Evolutionary conservation across 2,329 filamentous ascomycete genomes (phyloP).

Genomic region (Fusarium mangiferae): DNA sequence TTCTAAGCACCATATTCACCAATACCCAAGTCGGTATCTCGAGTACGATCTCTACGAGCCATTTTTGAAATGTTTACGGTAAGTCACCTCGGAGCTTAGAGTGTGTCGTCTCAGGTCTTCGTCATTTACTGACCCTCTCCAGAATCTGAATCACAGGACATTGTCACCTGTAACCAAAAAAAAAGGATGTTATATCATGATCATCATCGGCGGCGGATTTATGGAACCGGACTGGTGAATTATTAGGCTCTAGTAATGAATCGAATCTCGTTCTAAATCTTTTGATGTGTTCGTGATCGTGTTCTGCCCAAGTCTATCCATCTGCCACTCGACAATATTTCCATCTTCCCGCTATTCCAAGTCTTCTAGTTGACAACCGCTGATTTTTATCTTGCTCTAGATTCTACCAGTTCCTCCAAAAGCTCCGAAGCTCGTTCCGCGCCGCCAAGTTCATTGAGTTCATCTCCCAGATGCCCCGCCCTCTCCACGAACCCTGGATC

Average conservation of each 20-base stretch:
- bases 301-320: neutral
- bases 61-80: neutral
- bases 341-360: neutral
- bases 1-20: neutral
- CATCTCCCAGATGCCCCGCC: constrained; percentile 40
- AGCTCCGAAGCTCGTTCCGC: constrained; percentile 41
- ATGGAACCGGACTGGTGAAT: neutral
- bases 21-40: neutral
- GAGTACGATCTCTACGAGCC: neutral
- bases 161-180: neutral
- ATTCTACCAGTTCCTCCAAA: constrained; percentile 42
- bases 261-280: neutral
- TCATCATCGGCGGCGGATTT: neutral
- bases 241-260: neutral
- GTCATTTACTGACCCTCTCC: neutral
- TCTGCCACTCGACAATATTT: neutral
- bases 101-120: neutral
- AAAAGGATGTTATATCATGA: neutral
- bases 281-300: neutral
- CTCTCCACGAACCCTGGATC: constrained; percentile 36
- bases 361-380: neutral
- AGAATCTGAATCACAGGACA: neutral
- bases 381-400: neutral
- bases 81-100: neutral
- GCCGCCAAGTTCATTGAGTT: constrained; percentile 45